phyloP scores from a whole-genome alignment of 768 basidiomycete genomes.

The Chalciporus piperatus region DNA sequence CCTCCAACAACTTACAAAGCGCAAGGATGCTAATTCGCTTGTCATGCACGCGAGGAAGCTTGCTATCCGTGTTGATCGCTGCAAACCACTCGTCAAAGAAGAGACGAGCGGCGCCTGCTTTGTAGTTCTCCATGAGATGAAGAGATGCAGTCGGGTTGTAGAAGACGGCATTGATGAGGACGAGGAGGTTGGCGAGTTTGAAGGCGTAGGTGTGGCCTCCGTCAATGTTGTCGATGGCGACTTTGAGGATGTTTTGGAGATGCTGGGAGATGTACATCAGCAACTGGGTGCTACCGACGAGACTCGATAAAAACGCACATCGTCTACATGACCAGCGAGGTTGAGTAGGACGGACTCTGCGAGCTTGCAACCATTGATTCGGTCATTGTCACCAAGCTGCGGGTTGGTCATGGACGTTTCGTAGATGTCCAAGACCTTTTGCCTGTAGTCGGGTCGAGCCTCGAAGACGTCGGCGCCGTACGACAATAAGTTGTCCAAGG shows the following conservation, averaged over 20 bases:
- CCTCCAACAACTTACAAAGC: conserved; percentile 72
- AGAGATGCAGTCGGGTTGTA: conserved; percentile 82
- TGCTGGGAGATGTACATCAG: conserved; percentile 37
- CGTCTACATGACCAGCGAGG: conserved; percentile 72
- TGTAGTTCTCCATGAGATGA: conserved; percentile 64
- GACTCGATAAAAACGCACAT: conserved; percentile 46
- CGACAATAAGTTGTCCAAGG: conserved; percentile 85
- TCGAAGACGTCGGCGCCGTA: conserved; percentile 79
- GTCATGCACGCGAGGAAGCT: conserved; percentile 84
- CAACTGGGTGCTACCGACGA: not conserved
- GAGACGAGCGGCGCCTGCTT: conserved; percentile 57
- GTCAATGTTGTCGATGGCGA: conserved; percentile 58
- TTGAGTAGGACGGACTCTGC: conserved; percentile 82
- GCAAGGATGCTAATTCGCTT: conserved; percentile 81
- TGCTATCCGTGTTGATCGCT: conserved; percentile 55
- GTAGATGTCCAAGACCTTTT: conserved; percentile 83
- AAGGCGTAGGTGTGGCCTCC: conserved; percentile 61
- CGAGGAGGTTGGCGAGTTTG: conserved; percentile 76
- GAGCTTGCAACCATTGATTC: conserved; percentile 80
- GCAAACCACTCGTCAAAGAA: conserved; percentile 88
- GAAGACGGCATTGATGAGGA: conserved; percentile 76
- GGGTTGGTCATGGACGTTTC: conserved; percentile 65
- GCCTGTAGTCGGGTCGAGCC: conserved; percentile 67
- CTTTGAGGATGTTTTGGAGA: conserved; percentile 61
- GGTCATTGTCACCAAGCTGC: conserved; percentile 80